Conservation (phyloP, 177 flowering plant species). For the Vitis hybrid region DNA sequence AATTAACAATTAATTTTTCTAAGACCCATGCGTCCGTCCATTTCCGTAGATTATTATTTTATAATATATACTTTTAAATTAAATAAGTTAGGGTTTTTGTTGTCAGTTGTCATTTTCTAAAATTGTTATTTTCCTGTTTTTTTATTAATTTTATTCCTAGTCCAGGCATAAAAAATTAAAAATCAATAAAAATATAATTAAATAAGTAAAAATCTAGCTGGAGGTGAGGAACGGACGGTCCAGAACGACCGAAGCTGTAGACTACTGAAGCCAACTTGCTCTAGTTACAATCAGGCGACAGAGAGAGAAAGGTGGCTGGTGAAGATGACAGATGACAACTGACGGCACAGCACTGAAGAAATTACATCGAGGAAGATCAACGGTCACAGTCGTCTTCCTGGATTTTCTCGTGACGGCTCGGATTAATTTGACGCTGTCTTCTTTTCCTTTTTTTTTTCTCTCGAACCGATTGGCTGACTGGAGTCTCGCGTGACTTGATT, state of each 20-base stretch:
- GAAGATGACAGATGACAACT: slow-evolving; percentile 3
- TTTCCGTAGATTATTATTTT: background rate
- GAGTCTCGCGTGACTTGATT: no score
- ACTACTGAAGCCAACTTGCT: slow-evolving; percentile 16
- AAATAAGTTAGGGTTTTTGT: background rate
- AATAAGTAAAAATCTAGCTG: slow-evolving; percentile 13
- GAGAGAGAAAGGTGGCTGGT: background rate
- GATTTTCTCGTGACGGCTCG: slow-evolving; percentile 2
- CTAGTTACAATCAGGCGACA: background rate
- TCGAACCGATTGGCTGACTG: no score
- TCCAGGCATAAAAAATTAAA: background rate
- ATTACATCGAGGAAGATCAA: background rate
- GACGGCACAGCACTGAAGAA: no score
- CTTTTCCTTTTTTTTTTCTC: no score
- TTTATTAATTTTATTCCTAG: background rate
- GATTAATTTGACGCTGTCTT: background rate
- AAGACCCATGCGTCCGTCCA: background rate
- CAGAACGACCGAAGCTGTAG: slow-evolving; percentile 12
- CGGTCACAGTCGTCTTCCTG: background rate
- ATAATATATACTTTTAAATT: background rate
- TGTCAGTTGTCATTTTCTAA: no score
- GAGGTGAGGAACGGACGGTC: slow-evolving; percentile 23
- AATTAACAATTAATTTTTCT: no score
- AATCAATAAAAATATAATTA: background rate
- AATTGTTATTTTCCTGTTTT: no score